Evolutionary conservation across 2,329 filamentous ascomycete species (phyloP).

Genomic region (Trichoderma arundinaceum): DNA sequence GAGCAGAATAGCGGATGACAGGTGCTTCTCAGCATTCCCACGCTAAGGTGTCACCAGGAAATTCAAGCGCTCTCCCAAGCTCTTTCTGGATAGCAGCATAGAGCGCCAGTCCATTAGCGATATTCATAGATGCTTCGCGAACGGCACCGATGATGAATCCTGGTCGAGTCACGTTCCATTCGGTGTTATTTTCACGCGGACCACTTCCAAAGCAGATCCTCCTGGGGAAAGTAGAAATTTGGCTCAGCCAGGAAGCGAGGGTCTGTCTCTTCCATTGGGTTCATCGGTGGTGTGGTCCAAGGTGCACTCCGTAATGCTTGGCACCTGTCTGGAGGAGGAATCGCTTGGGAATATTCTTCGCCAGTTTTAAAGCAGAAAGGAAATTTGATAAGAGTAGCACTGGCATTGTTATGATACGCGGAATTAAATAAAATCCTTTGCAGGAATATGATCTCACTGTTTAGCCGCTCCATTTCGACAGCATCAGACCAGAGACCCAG

Average conservation of each 20-base stretch:
- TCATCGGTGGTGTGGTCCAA: not conserved
- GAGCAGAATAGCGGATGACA: slow-evolving; percentile 5
- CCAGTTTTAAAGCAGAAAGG: not conserved
- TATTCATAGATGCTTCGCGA: slow-evolving; percentile 14
- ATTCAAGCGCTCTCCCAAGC: not conserved
- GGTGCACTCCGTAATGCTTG: slow-evolving; percentile 10
- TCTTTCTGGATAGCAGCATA: slow-evolving; percentile 21
- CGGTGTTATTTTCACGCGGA: not conserved
- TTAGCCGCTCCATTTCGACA: slow-evolving; percentile 12
- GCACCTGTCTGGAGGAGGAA: slow-evolving; percentile 24
- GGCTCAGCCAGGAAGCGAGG: not conserved
- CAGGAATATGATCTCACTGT: not conserved
- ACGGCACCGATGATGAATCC: slow-evolving; percentile 27
- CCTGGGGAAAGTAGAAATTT: slow-evolving; percentile 25
- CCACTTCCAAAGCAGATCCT: slow-evolving; percentile 9
- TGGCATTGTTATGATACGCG: not conserved
- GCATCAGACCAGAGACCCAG: slow-evolving; percentile 19
- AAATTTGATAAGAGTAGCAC: slow-evolving; percentile 20
- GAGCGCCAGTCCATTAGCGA: not conserved
- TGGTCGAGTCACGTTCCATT: slow-evolving; percentile 21
- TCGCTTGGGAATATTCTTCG: not conserved
- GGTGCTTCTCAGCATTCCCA: slow-evolving; percentile 20
- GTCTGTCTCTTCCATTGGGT: slow-evolving; percentile 2
- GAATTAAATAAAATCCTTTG: fast-evolving
- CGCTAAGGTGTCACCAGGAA: not conserved